Evolutionary conservation across 352 stramenopile genomes (phyloP).

Genomic region (Sclerospora graminicola): DNA sequence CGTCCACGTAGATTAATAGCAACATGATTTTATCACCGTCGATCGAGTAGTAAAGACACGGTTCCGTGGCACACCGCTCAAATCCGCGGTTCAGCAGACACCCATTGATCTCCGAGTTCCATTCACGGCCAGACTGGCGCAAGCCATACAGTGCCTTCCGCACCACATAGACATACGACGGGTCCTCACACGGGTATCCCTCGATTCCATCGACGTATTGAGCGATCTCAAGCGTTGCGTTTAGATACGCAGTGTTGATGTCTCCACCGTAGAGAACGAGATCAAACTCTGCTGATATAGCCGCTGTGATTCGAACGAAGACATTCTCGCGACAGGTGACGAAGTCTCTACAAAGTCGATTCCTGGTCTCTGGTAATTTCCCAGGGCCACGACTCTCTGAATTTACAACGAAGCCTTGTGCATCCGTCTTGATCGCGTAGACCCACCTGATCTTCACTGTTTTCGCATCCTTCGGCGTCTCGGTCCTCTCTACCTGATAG

Average conservation of each 20-base stretch:
- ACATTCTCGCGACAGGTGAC: conserved; percentile 2
- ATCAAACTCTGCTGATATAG: neutral
- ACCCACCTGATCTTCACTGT: conserved; percentile 7
- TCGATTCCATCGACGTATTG: conserved; percentile 8
- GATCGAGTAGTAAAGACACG: conserved; percentile 12
- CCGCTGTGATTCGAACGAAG: conserved; percentile 2
- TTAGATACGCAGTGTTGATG: conserved; percentile 10
- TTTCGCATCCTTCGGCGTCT: neutral
- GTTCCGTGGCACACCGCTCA: conserved; percentile 4
- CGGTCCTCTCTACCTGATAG: neutral
- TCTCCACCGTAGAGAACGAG: conserved; percentile 5
- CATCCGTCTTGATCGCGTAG: conserved; percentile 4
- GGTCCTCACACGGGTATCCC: conserved; percentile 7
- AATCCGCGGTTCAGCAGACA: conserved; percentile 9
- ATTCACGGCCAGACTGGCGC: conserved; percentile 9
- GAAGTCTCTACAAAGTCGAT: conserved; percentile 11
- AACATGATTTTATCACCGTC: conserved; percentile 5
- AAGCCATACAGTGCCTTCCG: conserved; percentile 14
- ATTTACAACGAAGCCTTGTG: neutral
- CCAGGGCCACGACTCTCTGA: neutral
- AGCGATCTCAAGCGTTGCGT: conserved; percentile 4
- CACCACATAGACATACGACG: conserved; percentile 5
- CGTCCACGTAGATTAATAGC: conserved; percentile 16
- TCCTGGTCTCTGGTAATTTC: conserved; percentile 2
- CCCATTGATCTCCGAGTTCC: conserved; percentile 10